Evolutionary conservation across 129 eudicot species (phyloP).

Genomic region (Saussurea involucrata): DNA sequence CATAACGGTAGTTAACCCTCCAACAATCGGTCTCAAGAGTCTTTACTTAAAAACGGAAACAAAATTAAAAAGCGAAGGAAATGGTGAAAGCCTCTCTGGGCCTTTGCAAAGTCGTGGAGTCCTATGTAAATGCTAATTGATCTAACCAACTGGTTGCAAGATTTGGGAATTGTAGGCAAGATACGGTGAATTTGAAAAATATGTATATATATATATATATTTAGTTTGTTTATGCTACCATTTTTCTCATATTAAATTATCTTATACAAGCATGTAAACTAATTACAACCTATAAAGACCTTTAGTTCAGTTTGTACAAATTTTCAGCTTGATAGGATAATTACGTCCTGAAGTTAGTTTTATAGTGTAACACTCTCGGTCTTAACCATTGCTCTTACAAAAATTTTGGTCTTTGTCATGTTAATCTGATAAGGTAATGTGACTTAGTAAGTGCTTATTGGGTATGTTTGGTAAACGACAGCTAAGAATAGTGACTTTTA

Average conservation of each 20-base stretch:
- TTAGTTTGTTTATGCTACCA: constrained; percentile 18
- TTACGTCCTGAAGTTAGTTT: too few relatives aligned
- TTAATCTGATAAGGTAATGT: too few relatives aligned
- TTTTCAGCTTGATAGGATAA: too few relatives aligned
- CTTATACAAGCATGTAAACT: constrained; percentile 22
- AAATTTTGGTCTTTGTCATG: too few relatives aligned
- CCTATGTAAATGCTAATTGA: too few relatives aligned
- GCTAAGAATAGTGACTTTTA: too few relatives aligned
- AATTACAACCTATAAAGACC: too few relatives aligned
- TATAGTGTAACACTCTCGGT: too few relatives aligned
- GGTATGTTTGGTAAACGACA: too few relatives aligned
- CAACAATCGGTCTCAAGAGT: background rate
- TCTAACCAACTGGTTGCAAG: constrained; percentile 93
- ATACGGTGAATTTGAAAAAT: constrained; percentile 33
- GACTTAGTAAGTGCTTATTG: too few relatives aligned
- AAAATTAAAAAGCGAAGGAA: background rate
- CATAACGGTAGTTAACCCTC: background rate
- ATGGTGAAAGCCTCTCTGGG: background rate
- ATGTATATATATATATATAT: too few relatives aligned
- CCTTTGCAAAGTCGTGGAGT: background rate
- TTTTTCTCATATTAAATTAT: constrained; percentile 14
- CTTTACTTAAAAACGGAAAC: background rate
- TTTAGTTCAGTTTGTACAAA: background rate
- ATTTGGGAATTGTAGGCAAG: constrained; percentile 94
- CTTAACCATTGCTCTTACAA: too few relatives aligned